Base-by-base conservation (phyloP, 2,329 filamentous ascomycete species). In the Fusarium longipes region DNA sequence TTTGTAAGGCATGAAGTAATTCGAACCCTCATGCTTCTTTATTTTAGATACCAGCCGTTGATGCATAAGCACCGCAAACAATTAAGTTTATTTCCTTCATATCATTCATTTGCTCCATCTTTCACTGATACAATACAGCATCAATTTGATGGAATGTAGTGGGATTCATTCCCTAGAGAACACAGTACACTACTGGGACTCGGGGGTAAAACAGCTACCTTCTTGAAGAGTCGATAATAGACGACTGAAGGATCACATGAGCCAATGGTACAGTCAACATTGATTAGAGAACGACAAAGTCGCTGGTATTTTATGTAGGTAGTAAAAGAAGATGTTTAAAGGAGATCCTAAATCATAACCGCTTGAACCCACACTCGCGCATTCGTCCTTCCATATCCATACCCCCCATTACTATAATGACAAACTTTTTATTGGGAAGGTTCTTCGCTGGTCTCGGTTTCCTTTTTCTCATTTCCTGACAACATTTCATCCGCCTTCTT, bases 21-120 rank as follows among this genome's bases (percentile, higher is more conserved):
- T 14, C 35, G 51, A 35, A 67, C 55, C 53, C 47, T 57, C 17
- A 48, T 70, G 59, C 57, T 58, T 62, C 62, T 73, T 72, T 44
- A 43, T 43, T 59, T 72, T 70, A 69, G 70, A 74, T 75, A 72
- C 71, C 71, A 70, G 60, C 53, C 69, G 39, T 44, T 61, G 58
- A 55, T 67, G 63, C 49, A 45, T 56, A 53, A 67, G 53, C 62
- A 45, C 64, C 54, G 36, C 54, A 65, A 39, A 20, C 42, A 67
- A 49, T 29, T 53, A 38, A 56, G 44, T 50, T 63, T 51, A 50
- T 63, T 44, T 51, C 38, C 44, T 51, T 51, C n/a, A 22, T 15
- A 32, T 15, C 7, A 20, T 6, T 8, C 14, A n/a, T 18, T 25
- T 15, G 5, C 25, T 22, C 24, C 14, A 17, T n/a, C 32, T 8